Evolutionary conservation across 1,139 yeast genomes (phyloP), one percentile per base, ranked within the genome.

Genomic region (Arxiozyma slooffiae): DNA sequence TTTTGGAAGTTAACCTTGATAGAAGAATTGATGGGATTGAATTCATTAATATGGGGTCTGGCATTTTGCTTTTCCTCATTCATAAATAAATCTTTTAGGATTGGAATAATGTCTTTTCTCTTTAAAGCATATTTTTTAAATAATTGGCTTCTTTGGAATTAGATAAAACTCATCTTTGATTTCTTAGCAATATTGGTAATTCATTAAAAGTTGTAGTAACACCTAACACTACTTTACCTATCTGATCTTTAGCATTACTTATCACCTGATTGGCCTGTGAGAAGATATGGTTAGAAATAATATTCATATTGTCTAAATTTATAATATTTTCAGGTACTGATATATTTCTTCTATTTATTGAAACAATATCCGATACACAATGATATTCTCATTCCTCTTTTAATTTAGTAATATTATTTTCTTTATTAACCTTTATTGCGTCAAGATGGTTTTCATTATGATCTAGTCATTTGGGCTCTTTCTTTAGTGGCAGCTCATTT

Each of bases 201-300:
- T 52, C 47, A 37, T 53, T 49, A 7, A 53, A 46, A 23, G 49
- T 40, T 2, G 18, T 44, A 30, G 44, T 41, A 11, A 47, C 34
- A 22, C 44, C 30, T 20, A 49, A n/a, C 39, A 48, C 47, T 2
- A 49, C 38, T 14, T 41, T 46, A 9, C 46, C 56, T 6, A 55
- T 55, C 26, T 50, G 55, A 37, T 55, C 57, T 43, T 54, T 53
- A 43, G 34, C 47, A 23, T 49, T 46, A 11, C 47, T 46, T 21
- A 44, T 23, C 14, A 42, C 30, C 21, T 20, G 18, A 16, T 42
- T 34, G 18, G 30, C 24, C 2, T 8, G 21, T 34, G 45, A 20
- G 6, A 11, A 3, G 14, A 11, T 30, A 11, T 30, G 36, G 6
- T 30, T 11, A 30, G 36, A 30, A 6, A 5, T 11, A 30, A 30